These are phyloP conservation scores for Lonicera japonica DNA, from an alignment of 129 eudicot species.

Conservation along the genomic window DNA sequence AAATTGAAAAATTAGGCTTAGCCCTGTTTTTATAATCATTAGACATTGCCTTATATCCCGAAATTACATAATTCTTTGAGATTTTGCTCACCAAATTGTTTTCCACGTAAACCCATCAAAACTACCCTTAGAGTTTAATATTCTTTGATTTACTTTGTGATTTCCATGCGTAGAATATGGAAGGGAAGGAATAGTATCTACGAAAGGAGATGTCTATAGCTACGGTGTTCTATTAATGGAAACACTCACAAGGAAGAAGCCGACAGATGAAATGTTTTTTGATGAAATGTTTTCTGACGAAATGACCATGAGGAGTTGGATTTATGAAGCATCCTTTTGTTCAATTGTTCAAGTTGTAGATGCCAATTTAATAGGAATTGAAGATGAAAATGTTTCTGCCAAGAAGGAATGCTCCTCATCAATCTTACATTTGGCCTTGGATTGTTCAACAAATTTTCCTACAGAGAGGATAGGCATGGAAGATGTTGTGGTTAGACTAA, in stretches of 20 bases:
- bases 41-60: no score
- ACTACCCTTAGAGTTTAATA: not conserved
- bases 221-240: slow-evolving; percentile 24
- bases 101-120: no score
- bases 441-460: slow-evolving; percentile 24
- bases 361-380: slow-evolving; percentile 9
- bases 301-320: no score
- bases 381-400: not conserved
- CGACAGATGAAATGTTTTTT: slow-evolving; percentile 17
- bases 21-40: no score
- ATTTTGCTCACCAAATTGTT: no score
- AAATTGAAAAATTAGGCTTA: no score
- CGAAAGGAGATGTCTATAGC: slow-evolving; percentile 31
- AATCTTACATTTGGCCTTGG: slow-evolving; percentile 32
- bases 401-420: slow-evolving; percentile 28
- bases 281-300: no score
- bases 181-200: slow-evolving; percentile 24
- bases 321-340: no score
- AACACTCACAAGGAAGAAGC: slow-evolving; percentile 24
- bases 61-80: no score
- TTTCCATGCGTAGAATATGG: slow-evolving; percentile 23
- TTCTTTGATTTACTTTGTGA: not conserved
- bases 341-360: slow-evolving; percentile 15
- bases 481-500: slow-evolving; percentile 10
- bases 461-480: no score